A percentile compares a stretch with the other conserved stretches of the same genome.
These are phyloP conservation scores for Acer saccharum DNA, from an alignment of 345 rosid genomes.

Conservation along the genomic window DNA sequence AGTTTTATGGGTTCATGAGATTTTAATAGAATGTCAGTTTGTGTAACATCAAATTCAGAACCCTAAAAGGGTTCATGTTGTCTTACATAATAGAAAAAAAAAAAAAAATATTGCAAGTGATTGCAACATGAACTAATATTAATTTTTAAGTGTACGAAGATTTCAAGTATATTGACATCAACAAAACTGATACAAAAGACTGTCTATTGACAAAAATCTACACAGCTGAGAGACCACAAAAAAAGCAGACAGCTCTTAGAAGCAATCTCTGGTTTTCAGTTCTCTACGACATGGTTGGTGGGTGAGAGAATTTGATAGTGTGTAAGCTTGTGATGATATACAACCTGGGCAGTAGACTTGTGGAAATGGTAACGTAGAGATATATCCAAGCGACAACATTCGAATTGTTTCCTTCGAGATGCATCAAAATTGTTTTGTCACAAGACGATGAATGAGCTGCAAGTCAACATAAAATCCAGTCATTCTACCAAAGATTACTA, in stretches of 20 bases:
- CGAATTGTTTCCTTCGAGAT: background rate
- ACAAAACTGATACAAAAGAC: background rate
- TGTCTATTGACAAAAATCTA: background rate
- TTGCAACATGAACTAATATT: background rate
- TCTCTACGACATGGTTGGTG: background rate
- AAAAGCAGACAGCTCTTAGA: background rate
- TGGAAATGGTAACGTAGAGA: background rate
- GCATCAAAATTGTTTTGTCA: slow-evolving; percentile 1
- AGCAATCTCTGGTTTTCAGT: slow-evolving; percentile 10
- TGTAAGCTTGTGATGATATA: background rate
- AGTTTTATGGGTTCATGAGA: background rate
- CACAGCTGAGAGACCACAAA: background rate
- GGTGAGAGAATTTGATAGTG: background rate
- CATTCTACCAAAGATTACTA: background rate
- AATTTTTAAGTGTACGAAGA: too few relatives aligned
- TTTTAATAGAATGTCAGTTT: background rate
- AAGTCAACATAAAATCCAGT: slow-evolving; percentile 2
- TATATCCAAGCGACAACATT: background rate
- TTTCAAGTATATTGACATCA: background rate
- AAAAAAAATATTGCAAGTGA: background rate
- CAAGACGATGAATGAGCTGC: slow-evolving; percentile 13
- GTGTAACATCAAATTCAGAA: background rate
- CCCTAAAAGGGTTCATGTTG: too few relatives aligned
- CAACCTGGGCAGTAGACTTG: background rate
- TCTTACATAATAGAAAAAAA: too few relatives aligned